phyloP scores from a whole-genome alignment of 768 basidiomycete genomes.

The Tylopilus felleus region DNA sequence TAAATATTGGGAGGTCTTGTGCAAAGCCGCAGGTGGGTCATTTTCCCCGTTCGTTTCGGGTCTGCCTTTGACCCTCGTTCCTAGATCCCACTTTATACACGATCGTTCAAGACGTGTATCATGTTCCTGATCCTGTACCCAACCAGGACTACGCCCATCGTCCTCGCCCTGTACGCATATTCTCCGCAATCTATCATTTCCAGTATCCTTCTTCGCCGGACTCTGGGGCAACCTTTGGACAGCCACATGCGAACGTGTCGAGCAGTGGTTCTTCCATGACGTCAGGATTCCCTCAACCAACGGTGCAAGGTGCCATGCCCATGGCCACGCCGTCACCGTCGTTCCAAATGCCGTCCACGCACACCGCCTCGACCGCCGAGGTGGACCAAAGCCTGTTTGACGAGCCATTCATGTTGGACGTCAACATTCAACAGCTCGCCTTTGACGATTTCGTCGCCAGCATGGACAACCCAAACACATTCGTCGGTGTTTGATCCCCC shows the following conservation, averaged over 20 bases:
- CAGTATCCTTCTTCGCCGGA: conserved; percentile 32
- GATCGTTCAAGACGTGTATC: conserved; percentile 60
- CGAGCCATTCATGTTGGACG: conserved; percentile 31
- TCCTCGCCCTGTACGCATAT: conserved; percentile 36
- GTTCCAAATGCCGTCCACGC: conserved; percentile 1
- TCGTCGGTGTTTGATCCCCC: conserved; percentile 26
- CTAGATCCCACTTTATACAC: conserved; percentile 65
- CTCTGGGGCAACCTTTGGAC: conserved; percentile 8
- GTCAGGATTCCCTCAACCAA: conserved; percentile 10
- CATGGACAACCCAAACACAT: conserved; percentile 29
- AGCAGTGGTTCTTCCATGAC: conserved; percentile 12
- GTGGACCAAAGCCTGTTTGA: conserved; percentile 26
- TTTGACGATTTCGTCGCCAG: conserved; percentile 26
- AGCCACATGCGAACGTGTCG: conserved; percentile 12
- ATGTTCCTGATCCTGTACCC: conserved; percentile 26
- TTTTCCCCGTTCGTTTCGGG: background rate
- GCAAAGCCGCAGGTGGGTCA: conserved; percentile 50
- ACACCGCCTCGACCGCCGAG: background rate
- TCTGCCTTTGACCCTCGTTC: background rate
- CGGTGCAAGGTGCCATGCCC: background rate
- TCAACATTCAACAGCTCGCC: conserved; percentile 24
- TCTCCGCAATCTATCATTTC: conserved; percentile 61
- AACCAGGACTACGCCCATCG: conserved; percentile 18
- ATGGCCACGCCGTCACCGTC: conserved; percentile 1
- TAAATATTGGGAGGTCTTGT: conserved; percentile 60